Base-by-base conservation (phyloP, 1,284 basidiomycete genomes). In the Salmacisia buchloeana region DNA sequence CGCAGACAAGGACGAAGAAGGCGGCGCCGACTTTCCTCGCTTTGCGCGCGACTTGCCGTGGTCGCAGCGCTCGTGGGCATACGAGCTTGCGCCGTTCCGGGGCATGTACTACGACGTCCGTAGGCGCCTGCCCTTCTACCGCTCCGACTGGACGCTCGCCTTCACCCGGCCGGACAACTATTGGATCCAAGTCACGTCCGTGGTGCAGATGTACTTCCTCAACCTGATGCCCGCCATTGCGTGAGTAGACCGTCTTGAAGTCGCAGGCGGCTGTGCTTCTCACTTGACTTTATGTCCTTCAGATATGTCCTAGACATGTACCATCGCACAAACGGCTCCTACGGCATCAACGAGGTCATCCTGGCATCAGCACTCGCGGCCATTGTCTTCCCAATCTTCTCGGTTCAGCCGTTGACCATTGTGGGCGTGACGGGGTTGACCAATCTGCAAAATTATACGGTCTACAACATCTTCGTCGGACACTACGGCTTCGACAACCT, bases 401-500 rank as follows among this genome's bases (percentile, higher is more conserved):
- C 91, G 2, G 91, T 89, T 7, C 94, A 97, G 78, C 94, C 94
- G 0, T 83, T 97, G 1, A 90, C 91, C 58, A 94, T 97, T 64
- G 91, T 92, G 2, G 94, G 94, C 10, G 92, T 97, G 1, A 97
- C 94, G 21, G 91, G 90, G 87, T 71, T 82, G 39, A 82, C 80
- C 59, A 80, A 81, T 52, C 64, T 80, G 45, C 71, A 74, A 64
- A 78, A 76, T 66, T 78, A 77, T 45, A 78, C 77, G 1, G 69
- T 73, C 61, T 79, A 79, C 68, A 58, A 76, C 65, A 74, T 79
- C 46, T 73, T 76, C 43, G 75, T 77, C 36, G 64, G 63, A 10
- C 63, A 76, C 59, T 77, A 77, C 58, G 74, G 72, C 2, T 70
- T 79, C 27, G 67, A 70, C 49, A 61, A 68, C 18, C 57, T 71